Conservation (phyloP, 2,329 filamentous ascomycete genomes). For the Gnomoniopsis smithogilvyi region DNA sequence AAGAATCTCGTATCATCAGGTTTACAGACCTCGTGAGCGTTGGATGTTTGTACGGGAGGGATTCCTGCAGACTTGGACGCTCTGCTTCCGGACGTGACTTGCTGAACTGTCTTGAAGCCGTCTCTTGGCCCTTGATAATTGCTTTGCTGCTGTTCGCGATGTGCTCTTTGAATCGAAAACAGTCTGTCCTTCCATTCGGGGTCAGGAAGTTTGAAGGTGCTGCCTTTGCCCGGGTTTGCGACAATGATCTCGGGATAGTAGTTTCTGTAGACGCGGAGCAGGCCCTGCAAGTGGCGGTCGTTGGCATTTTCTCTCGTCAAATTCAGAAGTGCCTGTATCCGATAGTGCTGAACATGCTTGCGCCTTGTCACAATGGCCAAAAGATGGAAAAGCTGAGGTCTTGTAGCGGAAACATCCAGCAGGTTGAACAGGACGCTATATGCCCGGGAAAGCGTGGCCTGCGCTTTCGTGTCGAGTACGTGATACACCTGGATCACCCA, state of each 20-base stretch:
- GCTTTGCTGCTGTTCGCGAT: conserved; percentile 46
- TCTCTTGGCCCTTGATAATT: conserved; percentile 37
- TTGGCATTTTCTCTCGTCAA: conserved; percentile 62
- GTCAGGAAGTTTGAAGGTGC: conserved; percentile 68
- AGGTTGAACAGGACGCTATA: conserved; percentile 79
- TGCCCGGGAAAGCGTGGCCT: conserved; percentile 60
- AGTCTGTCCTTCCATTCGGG: conserved; percentile 69
- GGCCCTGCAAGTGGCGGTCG: conserved; percentile 69
- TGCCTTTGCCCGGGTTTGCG: conserved; percentile 62
- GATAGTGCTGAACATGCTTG: conserved; percentile 78
- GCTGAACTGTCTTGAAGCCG: conserved; percentile 63
- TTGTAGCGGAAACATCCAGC: conserved; percentile 52
- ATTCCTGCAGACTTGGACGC: conserved; percentile 50
- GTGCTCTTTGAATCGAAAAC: conserved; percentile 61
- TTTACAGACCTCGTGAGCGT: conserved; percentile 59
- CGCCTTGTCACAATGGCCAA: conserved; percentile 75
- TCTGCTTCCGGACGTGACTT: conserved; percentile 40
- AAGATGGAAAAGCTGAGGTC: conserved; percentile 68
- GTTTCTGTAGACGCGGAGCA: conserved; percentile 82
- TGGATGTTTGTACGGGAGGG: conserved; percentile 70
- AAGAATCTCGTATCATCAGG: not conserved
- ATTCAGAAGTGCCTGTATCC: conserved; percentile 69
- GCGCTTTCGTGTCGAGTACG: conserved; percentile 54
- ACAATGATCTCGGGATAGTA: conserved; percentile 89
- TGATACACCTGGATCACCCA: conserved; percentile 80